Conservation (phyloP, 2,329 filamentous ascomycete species). For the Pseudonectria foliicola region DNA sequence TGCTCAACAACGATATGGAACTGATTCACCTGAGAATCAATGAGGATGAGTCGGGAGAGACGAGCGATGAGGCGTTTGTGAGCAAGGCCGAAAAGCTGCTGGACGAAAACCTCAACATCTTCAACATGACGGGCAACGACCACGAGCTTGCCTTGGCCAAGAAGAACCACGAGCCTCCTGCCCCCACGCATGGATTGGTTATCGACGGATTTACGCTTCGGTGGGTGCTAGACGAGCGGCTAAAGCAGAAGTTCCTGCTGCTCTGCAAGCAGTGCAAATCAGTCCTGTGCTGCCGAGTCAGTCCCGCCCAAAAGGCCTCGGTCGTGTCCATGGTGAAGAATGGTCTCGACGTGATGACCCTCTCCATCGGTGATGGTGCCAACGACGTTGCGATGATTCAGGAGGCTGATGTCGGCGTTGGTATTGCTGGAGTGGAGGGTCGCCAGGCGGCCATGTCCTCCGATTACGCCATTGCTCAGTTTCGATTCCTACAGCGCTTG, state of each 20-base stretch:
- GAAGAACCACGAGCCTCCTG: conserved; percentile 78
- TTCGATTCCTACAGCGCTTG: conserved; percentile 77
- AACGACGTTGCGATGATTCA: conserved; percentile 99
- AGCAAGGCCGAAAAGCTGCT: conserved; percentile 61
- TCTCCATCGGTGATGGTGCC: conserved; percentile 87
- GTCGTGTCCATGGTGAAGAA: conserved; percentile 94
- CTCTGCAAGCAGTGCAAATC: conserved; percentile 96
- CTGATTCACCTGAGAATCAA: conserved; percentile 82
- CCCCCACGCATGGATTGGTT: conserved; percentile 82
- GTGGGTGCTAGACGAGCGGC: conserved; percentile 70
- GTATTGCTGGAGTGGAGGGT: conserved; percentile 88
- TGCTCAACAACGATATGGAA: conserved; percentile 97
- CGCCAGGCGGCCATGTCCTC: conserved; percentile 93
- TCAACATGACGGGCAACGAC: conserved; percentile 76
- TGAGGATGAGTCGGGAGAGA: conserved; percentile 55
- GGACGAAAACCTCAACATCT: conserved; percentile 63
- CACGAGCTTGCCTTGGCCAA: conserved; percentile 75
- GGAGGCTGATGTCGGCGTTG: conserved; percentile 92
- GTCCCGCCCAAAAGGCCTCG: conserved; percentile 93
- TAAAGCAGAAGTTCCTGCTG: conserved; percentile 89
- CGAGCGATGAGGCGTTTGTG: conserved; percentile 42
- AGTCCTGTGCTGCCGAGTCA: conserved; percentile 94
- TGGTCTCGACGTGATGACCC: conserved; percentile 90
- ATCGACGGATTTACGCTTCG: conserved; percentile 93
- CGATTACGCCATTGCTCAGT: conserved; percentile 92